These are phyloP conservation scores for Amanita exitialis DNA, from an alignment of 768 basidiomycete genomes.

Conservation along the genomic window DNA sequence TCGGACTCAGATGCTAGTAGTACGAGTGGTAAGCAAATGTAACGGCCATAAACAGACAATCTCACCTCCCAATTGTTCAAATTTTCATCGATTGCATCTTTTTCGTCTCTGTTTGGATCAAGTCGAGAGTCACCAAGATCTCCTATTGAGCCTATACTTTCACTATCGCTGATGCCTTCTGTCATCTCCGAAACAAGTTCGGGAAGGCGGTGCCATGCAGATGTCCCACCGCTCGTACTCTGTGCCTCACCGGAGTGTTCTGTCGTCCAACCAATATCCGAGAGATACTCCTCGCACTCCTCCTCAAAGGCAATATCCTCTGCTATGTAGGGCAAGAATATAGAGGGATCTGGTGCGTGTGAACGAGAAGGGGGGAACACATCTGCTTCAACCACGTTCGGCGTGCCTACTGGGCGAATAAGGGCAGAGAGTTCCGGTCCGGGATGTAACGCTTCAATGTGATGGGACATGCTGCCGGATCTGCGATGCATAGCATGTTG, in stretches of 20 bases:
- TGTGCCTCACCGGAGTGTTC: slow-evolving; percentile 36
- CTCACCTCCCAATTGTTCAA: slow-evolving; percentile 94
- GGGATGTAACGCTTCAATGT: slow-evolving; percentile 64
- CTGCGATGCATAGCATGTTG: slow-evolving; percentile 59
- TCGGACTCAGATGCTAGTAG: slow-evolving; percentile 86
- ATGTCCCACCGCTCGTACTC: slow-evolving; percentile 21
- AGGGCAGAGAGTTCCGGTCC: slow-evolving; percentile 69
- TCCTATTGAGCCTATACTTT: slow-evolving; percentile 85
- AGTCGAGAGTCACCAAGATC: slow-evolving; percentile 74
- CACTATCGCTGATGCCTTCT: slow-evolving; percentile 89
- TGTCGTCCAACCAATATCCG: slow-evolving; percentile 73
- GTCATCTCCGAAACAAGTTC: slow-evolving; percentile 69
- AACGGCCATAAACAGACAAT: slow-evolving; percentile 1
- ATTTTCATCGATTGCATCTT: slow-evolving; percentile 66
- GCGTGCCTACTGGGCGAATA: slow-evolving; percentile 65
- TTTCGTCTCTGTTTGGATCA: slow-evolving; percentile 49
- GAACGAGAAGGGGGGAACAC: slow-evolving; percentile 93
- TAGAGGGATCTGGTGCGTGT: slow-evolving; percentile 72
- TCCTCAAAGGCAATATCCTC: slow-evolving; percentile 95
- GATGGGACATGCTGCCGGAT: slow-evolving; percentile 76
- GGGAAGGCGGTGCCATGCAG: slow-evolving; percentile 81
- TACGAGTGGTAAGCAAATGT: neutral
- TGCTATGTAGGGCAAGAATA: slow-evolving; percentile 84
- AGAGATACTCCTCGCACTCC: slow-evolving; percentile 93
- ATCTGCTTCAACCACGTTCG: slow-evolving; percentile 74